Percentiles rank a stretch among this genome's conserved stretches.
Conservation (phyloP, 108 stramenopile species). For the Cafeteria roenbergensis region DNA sequence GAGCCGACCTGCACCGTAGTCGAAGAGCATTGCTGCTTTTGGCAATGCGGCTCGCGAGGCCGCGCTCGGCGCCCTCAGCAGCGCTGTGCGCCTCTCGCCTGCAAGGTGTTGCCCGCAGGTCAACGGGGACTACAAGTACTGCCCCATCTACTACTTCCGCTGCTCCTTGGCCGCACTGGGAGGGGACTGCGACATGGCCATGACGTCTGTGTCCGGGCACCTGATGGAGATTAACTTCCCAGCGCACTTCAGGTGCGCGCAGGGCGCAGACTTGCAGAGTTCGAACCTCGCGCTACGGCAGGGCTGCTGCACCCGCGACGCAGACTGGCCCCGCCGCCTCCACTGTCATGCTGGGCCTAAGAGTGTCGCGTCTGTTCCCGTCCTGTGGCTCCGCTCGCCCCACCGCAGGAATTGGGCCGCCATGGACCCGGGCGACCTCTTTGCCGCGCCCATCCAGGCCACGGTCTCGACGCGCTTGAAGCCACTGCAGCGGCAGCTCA, state of each 20-base stretch:
- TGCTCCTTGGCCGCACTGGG: conserved; percentile 3
- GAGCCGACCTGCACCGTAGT: not conserved
- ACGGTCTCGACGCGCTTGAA: conserved; percentile 20
- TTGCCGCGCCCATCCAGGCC: conserved; percentile 25
- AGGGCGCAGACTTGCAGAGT: too few species aligned
- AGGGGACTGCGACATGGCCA: conserved; percentile 6
- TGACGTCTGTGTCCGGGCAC: conserved; percentile 85
- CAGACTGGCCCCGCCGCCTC: too few species aligned
- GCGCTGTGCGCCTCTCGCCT: too few species aligned
- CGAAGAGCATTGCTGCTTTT: not conserved
- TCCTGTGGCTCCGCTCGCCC: too few species aligned
- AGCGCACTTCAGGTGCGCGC: conserved; percentile 46
- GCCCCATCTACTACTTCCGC: conserved; percentile 2
- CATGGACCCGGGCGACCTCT: conserved; percentile 70
- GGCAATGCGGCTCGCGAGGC: too few species aligned
- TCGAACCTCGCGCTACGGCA: too few species aligned
- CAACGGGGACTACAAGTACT: not conserved
- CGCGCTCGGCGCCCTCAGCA: too few species aligned
- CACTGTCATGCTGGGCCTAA: too few species aligned
- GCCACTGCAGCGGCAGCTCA: conserved; percentile 18
- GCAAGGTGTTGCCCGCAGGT: too few species aligned
- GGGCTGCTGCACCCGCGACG: too few species aligned
- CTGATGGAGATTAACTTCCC: conserved; percentile 85
- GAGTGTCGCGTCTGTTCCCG: too few species aligned
- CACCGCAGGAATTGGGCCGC: conserved; percentile 63